Evolutionary conservation across 225 moss, liverwort and hornwort genomes (phyloP).

Genomic region (Bryoerythrophyllum caledonicum): DNA sequence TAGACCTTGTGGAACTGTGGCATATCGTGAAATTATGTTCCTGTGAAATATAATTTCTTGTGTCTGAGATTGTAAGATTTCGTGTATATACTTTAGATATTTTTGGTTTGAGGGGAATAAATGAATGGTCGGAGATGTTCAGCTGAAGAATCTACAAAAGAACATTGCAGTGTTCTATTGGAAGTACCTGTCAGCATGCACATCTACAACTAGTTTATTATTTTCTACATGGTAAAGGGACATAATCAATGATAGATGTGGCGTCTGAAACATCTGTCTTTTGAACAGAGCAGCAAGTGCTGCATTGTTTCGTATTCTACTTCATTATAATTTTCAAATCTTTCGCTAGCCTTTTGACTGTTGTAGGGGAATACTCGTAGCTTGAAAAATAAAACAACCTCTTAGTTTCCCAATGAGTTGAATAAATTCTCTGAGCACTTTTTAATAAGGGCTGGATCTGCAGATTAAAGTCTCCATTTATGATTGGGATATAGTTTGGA

Average conservation of each 20-base stretch:
- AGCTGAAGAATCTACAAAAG: slow-evolving; percentile 16
- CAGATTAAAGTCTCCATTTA: slow-evolving; percentile 77
- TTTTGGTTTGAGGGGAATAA: background rate
- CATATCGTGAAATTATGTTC: slow-evolving; percentile 2
- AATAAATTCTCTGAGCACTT: background rate
- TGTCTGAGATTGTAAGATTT: slow-evolving; percentile 2
- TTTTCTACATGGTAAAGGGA: slow-evolving; percentile 12
- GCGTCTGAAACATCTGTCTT: background rate
- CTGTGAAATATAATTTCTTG: background rate
- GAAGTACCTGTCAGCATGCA: slow-evolving; percentile 1
- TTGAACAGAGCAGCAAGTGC: slow-evolving; percentile 7
- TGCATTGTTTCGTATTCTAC: slow-evolving; percentile 14
- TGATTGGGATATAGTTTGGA: slow-evolving; percentile 93
- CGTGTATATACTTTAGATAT: background rate
- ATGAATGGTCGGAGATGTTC: background rate
- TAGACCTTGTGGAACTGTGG: background rate
- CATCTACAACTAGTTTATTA: background rate
- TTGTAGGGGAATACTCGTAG: background rate
- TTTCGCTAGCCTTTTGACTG: background rate
- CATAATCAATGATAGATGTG: background rate
- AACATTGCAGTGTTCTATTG: background rate
- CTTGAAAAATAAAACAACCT: background rate
- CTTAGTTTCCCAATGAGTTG: background rate
- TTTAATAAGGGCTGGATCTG: slow-evolving; percentile 1
- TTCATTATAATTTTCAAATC: background rate